Evolutionary conservation across 768 basidiomycete genomes (phyloP), one percentile per base, ranked within the genome.

Genomic region (Rhizopogon rudus): DNA sequence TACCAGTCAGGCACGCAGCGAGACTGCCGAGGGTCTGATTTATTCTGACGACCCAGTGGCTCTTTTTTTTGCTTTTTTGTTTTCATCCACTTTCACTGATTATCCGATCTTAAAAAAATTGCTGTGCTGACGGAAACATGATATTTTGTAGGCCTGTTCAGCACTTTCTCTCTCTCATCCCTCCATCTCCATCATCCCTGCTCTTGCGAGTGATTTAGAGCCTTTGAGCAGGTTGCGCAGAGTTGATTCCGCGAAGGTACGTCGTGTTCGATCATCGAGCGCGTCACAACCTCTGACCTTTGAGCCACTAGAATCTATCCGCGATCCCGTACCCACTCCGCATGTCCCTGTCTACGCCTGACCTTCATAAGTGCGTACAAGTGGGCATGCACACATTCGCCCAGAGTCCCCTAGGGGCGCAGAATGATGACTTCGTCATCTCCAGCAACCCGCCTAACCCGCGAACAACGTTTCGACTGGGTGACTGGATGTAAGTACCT

Each of bases 391-490:
- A 49, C n/a, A 2, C 37, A 0, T 53, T 58, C 13, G 31, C 46
- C 5, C 59, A 48, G 6, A 2, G 44, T 8, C 35, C 51, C 0
- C 33, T 48, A 3, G 12, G 22, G 0, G 7, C 55, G 16, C 68
- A 65, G 10, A 42, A 57, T 3, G 65, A 70, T 44, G 78, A 79
- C 35, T 86, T 82, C 57, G 76, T 81, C 5, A 73, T 87, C 51
- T 88, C 86, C 16, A 81, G 67, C 61, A 88, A 88, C 60, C 87
- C 87, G 5, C 87, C 87, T 12, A 88, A 87, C 64, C 82, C 84
- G 13, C 77, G 79, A 61, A 81, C 80, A 3, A 81, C 74, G 61
- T 88, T 88, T 67, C 75, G 87, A 61, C 71, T 79, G 5, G 87
- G 87, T 14, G 87, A 88, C 64, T 88, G 87, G 87, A 86, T 88